Percentiles rank a stretch among this genome's conserved stretches.
Evolutionary conservation across 2,329 filamentous ascomycete genomes (phyloP).

Genomic region (Alternaria burnsii): DNA sequence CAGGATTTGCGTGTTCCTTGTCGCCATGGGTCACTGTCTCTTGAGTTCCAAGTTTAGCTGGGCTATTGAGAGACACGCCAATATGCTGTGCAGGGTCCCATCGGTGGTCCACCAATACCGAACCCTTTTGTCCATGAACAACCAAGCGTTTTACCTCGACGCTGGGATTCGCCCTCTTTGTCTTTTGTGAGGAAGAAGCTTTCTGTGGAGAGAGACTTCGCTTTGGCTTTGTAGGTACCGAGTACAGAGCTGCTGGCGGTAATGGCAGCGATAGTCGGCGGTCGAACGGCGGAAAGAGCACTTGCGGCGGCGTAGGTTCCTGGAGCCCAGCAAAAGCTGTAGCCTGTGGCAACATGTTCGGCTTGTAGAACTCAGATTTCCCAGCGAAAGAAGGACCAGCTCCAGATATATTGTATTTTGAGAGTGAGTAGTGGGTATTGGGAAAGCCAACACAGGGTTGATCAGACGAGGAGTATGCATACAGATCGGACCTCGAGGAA

Average conservation of each 20-base stretch:
- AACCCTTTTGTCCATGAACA: slow-evolving; percentile 24
- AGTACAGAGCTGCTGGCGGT: slow-evolving; percentile 33
- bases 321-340: neutral
- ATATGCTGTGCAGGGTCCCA: slow-evolving; percentile 27
- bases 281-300: neutral
- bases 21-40: neutral
- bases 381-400: neutral
- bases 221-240: slow-evolving; percentile 27
- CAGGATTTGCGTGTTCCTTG: neutral
- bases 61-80: neutral
- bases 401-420: neutral
- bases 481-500: neutral
- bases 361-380: neutral
- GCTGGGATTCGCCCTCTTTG: neutral
- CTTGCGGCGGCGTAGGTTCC: neutral
- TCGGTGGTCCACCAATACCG: slow-evolving; percentile 28
- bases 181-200: neutral
- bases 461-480: neutral
- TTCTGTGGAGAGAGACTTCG: slow-evolving; percentile 13
- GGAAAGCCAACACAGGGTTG: neutral
- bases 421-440: slow-evolving; percentile 5
- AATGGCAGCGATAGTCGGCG: slow-evolving; percentile 7
- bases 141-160: slow-evolving; percentile 26
- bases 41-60: neutral
- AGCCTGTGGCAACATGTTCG: neutral